Evolutionary conservation across 2,329 filamentous ascomycete species (phyloP).

Genomic region (Scytalidium sp.): DNA sequence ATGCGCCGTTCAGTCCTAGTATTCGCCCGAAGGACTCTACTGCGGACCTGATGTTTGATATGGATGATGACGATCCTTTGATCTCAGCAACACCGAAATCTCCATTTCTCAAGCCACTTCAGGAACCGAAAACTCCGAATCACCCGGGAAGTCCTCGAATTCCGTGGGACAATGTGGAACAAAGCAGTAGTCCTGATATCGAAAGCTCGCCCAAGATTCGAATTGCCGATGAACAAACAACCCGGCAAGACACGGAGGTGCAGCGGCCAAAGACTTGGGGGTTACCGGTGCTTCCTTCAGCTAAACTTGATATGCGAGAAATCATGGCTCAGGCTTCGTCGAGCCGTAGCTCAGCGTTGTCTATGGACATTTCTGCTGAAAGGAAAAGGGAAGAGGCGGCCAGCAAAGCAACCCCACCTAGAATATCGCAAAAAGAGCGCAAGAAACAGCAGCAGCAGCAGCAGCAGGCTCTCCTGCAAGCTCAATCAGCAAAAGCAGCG

Average conservation of each 20-base stretch:
- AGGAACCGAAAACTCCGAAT: conserved; percentile 2
- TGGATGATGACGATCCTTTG: conserved; percentile 64
- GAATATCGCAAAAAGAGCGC: conserved; percentile 87
- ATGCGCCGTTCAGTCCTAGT: conserved; percentile 61
- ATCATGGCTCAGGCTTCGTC: conserved; percentile 74
- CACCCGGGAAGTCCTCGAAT: conserved; percentile 5
- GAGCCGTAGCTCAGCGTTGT: conserved; percentile 45
- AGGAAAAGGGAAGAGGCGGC: conserved; percentile 30
- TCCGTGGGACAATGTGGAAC: conserved; percentile 12
- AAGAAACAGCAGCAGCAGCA: conserved; percentile 72
- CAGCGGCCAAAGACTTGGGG: conserved; percentile 25
- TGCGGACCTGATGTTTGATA: conserved; percentile 84
- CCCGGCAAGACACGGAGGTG: neutral
- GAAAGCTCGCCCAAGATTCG: neutral
- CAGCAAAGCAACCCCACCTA: conserved; percentile 43
- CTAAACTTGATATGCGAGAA: conserved; percentile 60
- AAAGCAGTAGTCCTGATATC: conserved; percentile 3
- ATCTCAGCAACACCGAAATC: conserved; percentile 10
- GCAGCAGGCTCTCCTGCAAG: conserved; percentile 31
- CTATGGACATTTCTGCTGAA: conserved; percentile 51
- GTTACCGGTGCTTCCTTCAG: conserved; percentile 21
- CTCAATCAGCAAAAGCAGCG: conserved; percentile 35
- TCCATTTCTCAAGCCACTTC: conserved; percentile 4
- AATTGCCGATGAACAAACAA: neutral
- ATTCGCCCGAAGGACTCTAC: conserved; percentile 67